These are phyloP conservation scores for Corylus avellana DNA, from an alignment of 306 rosid genomes.

Conservation along the genomic window DNA sequence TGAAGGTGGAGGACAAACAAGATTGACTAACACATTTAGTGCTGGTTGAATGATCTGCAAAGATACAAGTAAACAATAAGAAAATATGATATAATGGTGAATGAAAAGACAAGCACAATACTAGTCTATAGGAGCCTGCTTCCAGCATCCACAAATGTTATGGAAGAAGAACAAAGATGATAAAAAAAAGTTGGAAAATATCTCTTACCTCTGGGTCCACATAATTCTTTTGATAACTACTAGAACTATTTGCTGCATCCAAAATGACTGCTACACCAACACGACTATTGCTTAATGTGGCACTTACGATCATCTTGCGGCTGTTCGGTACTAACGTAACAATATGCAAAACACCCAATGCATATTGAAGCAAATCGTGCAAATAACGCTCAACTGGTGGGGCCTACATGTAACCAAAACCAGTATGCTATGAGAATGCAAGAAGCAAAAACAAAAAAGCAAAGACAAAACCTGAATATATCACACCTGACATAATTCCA, in stretches of 20 bases:
- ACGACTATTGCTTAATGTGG: slow-evolving; percentile 88
- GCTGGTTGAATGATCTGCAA: slow-evolving; percentile 97
- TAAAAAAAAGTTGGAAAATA: slow-evolving; percentile 16
- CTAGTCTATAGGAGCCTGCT: slow-evolving; percentile 12
- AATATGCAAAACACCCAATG: slow-evolving; percentile 90
- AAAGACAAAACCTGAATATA: slow-evolving; percentile 6
- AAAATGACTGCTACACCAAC: slow-evolving; percentile 87
- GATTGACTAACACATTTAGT: slow-evolving; percentile 85
- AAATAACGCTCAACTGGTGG: slow-evolving; percentile 93
- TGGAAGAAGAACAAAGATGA: slow-evolving; percentile 7
- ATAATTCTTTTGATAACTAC: slow-evolving; percentile 39
- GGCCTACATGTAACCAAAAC: slow-evolving; percentile 62
- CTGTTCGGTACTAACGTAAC: slow-evolving; percentile 90
- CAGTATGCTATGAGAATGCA: slow-evolving; percentile 10
- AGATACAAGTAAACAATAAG: slow-evolving; percentile 24
- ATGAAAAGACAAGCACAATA: slow-evolving; percentile 19
- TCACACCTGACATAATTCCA: slow-evolving; percentile 95
- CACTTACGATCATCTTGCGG: slow-evolving; percentile 87
- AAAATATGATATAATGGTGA: background rate
- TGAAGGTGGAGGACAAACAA: slow-evolving; percentile 98
- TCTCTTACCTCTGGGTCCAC: slow-evolving; percentile 88
- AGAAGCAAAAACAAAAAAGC: background rate
- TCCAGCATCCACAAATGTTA: slow-evolving; percentile 20
- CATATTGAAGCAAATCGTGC: slow-evolving; percentile 97
- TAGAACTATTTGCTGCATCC: slow-evolving; percentile 91